Percentiles rank a stretch among this genome's conserved stretches.
These are phyloP conservation scores for Ganoderma boninense DNA, from an alignment of 1,284 basidiomycete species.

Conservation along the genomic window DNA sequence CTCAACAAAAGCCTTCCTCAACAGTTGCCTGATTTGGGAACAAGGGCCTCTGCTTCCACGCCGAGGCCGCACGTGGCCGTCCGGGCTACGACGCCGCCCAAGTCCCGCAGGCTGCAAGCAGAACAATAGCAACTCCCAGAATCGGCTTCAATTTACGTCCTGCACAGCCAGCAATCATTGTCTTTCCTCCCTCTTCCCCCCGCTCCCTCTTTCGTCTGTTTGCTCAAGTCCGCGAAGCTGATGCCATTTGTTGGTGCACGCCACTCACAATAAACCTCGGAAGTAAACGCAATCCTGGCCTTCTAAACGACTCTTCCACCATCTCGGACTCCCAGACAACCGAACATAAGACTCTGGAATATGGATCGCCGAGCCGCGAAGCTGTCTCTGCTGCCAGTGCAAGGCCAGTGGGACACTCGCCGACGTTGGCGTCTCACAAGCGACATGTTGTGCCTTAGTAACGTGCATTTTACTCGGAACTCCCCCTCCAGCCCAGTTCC, in stretches of 20 bases:
- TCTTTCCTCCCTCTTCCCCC: slow-evolving; percentile 9
- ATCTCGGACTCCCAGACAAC: background rate
- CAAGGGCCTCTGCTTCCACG: slow-evolving; percentile 34
- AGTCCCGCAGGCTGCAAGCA: slow-evolving; percentile 19
- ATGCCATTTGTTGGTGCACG: slow-evolving; percentile 21
- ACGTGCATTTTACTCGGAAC: background rate
- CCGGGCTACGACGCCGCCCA: slow-evolving; percentile 12
- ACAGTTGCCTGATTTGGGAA: slow-evolving; percentile 40
- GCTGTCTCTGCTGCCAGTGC: background rate
- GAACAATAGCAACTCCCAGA: slow-evolving; percentile 34
- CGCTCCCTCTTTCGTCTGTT: slow-evolving; percentile 16
- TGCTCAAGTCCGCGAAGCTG: slow-evolving; percentile 20
- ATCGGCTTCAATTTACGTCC: slow-evolving; percentile 25
- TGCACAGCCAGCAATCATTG: slow-evolving; percentile 30
- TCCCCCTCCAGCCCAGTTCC: background rate
- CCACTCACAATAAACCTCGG: slow-evolving; percentile 26
- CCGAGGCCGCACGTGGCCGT: slow-evolving; percentile 32
- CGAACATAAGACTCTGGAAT: background rate
- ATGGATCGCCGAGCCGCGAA: background rate
- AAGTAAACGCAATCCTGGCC: slow-evolving; percentile 1
- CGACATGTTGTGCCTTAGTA: background rate
- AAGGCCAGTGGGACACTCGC: background rate
- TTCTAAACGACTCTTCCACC: slow-evolving; percentile 7
- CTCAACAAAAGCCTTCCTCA: slow-evolving; percentile 39
- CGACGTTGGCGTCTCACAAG: background rate